A percentile compares a stretch with the other conserved stretches of the same genome.
These are phyloP conservation scores for Ascoidea rubescens DNA, from an alignment of 805 yeast genomes.

Conservation along the genomic window DNA sequence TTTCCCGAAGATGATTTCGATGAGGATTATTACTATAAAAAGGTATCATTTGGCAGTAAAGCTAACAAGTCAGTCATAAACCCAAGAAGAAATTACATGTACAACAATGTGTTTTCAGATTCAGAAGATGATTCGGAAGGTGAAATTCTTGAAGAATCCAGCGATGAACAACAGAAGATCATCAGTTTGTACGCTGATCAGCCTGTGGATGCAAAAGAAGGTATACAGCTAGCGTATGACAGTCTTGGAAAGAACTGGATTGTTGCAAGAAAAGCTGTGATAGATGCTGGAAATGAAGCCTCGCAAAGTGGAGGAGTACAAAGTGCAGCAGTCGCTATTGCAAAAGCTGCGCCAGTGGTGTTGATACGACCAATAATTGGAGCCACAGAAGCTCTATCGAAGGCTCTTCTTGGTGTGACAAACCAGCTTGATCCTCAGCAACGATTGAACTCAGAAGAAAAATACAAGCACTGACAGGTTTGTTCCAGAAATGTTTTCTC, in stretches of 20 bases:
- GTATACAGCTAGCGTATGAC: constrained; percentile 59
- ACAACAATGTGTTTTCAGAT: constrained; percentile 5
- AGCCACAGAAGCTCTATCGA: constrained; percentile 80
- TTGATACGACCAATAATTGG: constrained; percentile 80
- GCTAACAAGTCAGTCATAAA: constrained; percentile 16
- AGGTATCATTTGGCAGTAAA: constrained; percentile 9
- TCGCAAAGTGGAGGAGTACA: constrained; percentile 52
- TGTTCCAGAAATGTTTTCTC: too few relatives aligned
- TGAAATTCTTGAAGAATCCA: constrained; percentile 6
- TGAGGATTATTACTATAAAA: constrained; percentile 19
- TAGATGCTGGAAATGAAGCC: constrained; percentile 45
- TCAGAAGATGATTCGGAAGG: constrained; percentile 16
- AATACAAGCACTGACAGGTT: constrained; percentile 30
- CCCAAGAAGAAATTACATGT: too few relatives aligned
- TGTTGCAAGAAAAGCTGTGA: constrained; percentile 50
- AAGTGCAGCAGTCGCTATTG: constrained; percentile 52
- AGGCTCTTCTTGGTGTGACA: constrained; percentile 69
- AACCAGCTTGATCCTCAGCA: constrained; percentile 65
- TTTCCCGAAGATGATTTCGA: constrained; percentile 21
- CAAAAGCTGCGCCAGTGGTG: constrained; percentile 69
- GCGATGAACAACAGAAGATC: constrained; percentile 23
- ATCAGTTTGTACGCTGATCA: constrained; percentile 77
- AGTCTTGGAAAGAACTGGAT: constrained; percentile 56
- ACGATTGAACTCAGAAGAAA: constrained; percentile 44
- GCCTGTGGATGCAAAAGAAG: constrained; percentile 59